Evolutionary conservation across 169 alveolate genomes (phyloP).

Genomic region (Eimeria acervulina): DNA sequence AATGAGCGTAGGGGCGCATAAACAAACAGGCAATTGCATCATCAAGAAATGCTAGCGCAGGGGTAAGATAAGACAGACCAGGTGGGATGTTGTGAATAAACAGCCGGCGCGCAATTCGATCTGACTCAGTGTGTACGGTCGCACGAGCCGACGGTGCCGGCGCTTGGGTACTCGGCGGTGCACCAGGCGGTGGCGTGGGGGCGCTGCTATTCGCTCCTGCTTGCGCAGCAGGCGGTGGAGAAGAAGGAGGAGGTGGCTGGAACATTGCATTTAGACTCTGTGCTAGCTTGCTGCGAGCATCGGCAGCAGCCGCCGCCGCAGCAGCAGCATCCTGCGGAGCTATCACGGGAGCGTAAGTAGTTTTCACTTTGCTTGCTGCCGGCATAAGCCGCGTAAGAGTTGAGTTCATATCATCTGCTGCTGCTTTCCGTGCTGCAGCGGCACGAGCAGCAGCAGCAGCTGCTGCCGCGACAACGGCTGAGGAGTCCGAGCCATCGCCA

Average conservation of each 20-base stretch:
- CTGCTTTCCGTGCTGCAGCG: slow-evolving; percentile 74
- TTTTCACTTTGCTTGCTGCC: slow-evolving; percentile 60
- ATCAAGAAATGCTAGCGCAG: background rate
- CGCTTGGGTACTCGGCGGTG: slow-evolving; percentile 8
- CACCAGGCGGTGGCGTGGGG: slow-evolving; percentile 8
- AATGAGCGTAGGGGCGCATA: background rate
- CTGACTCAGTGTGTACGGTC: slow-evolving; percentile 32
- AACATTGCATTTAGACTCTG: slow-evolving; percentile 74
- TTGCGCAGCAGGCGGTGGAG: slow-evolving; percentile 65
- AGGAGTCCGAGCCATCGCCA: slow-evolving; percentile 56
- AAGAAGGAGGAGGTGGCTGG: slow-evolving; percentile 71
- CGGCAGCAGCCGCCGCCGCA: slow-evolving; percentile 68
- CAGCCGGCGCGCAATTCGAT: slow-evolving; percentile 74
- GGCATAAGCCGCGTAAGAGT: slow-evolving; percentile 65
- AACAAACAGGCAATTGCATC: background rate
- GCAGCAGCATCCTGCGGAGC: slow-evolving; percentile 61
- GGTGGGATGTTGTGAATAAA: slow-evolving; percentile 68
- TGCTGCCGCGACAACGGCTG: slow-evolving; percentile 73
- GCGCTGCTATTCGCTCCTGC: slow-evolving; percentile 28
- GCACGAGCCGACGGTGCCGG: slow-evolving; percentile 55
- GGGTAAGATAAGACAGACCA: background rate
- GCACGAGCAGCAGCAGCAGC: slow-evolving; percentile 78
- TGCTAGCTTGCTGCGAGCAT: slow-evolving; percentile 65
- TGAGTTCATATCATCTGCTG: slow-evolving; percentile 66
- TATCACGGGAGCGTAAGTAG: slow-evolving; percentile 60